These are phyloP conservation scores for Lepidopterella palustris DNA, from an alignment of 495 filamentous ascomycete species.

Conservation along the genomic window DNA sequence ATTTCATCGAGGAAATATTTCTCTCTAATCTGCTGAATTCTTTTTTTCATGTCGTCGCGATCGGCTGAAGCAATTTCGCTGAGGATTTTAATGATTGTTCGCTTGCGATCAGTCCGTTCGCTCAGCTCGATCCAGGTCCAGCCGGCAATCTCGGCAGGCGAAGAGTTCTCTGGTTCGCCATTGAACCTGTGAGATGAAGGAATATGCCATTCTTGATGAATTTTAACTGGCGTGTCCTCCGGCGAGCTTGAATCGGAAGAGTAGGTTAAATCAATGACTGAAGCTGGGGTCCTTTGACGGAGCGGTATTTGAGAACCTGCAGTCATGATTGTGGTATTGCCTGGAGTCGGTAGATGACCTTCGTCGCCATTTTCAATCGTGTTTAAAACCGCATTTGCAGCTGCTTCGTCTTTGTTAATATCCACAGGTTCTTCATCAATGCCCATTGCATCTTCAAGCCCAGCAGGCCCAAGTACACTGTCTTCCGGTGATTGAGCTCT, in stretches of 20 bases:
- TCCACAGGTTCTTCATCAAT: slow-evolving; percentile 1
- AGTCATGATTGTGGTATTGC: no score
- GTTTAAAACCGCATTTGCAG: background rate
- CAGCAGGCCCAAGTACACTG: background rate
- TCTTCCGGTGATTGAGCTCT: background rate
- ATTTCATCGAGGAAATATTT: slow-evolving; percentile 16
- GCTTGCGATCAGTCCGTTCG: slow-evolving; percentile 21
- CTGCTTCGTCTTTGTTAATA: background rate
- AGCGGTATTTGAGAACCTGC: background rate
- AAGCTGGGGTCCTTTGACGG: background rate
- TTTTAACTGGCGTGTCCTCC: background rate
- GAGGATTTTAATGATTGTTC: slow-evolving; percentile 32
- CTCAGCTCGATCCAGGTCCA: slow-evolving; percentile 27
- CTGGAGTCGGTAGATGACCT: background rate
- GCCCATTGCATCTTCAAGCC: background rate
- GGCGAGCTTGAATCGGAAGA: background rate
- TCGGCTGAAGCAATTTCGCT: slow-evolving; percentile 6
- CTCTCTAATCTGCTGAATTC: slow-evolving; percentile 7
- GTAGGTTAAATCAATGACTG: background rate
- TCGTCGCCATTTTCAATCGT: background rate
- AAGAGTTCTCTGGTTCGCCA: slow-evolving; percentile 6
- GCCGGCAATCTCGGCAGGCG: background rate
- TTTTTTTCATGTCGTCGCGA: slow-evolving; percentile 1
- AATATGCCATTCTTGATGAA: background rate
- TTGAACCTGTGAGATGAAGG: background rate